A percentile compares a stretch with the other conserved stretches of the same genome.
Conservation (phyloP, 257 asterid genomes). For the Salvia hispanica region DNA sequence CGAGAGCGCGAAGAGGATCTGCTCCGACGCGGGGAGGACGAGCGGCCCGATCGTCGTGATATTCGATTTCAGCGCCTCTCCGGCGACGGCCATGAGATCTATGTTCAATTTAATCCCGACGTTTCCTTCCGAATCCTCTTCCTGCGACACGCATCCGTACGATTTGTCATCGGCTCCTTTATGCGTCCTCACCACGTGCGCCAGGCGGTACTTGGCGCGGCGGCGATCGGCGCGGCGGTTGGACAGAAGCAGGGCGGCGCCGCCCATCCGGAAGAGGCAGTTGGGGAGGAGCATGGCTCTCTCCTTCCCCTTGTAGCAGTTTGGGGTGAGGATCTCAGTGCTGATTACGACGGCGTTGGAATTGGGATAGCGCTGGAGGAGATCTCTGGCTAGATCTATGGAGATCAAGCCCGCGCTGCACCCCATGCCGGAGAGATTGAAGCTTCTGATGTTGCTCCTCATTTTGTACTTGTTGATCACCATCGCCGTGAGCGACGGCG, state of each 20-base stretch:
- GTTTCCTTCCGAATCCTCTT: slow-evolving; percentile 56
- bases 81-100: slow-evolving; percentile 61
- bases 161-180: slow-evolving; percentile 53
- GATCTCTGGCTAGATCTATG: slow-evolving; percentile 52
- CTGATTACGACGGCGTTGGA: slow-evolving; percentile 57
- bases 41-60: slow-evolving; percentile 67
- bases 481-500: slow-evolving; percentile 61
- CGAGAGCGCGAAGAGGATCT: slow-evolving; percentile 43
- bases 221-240: slow-evolving; percentile 42
- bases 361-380: slow-evolving; percentile 50
- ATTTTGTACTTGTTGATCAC: slow-evolving; percentile 55
- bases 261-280: slow-evolving; percentile 47
- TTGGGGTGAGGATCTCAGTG: slow-evolving; percentile 46
- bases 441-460: slow-evolving; percentile 57
- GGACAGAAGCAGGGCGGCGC: slow-evolving; percentile 47
- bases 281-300: slow-evolving; percentile 51
- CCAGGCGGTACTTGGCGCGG: slow-evolving; percentile 51
- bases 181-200: slow-evolving; percentile 58
- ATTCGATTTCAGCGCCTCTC: slow-evolving; percentile 60
- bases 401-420: slow-evolving; percentile 63
- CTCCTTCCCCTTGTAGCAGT: slow-evolving; percentile 43
- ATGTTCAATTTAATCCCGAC: slow-evolving; percentile 56
- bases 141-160: slow-evolving; percentile 53
- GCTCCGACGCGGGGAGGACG: slow-evolving; percentile 67
- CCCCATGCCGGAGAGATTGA: slow-evolving; percentile 67